Percentiles rank a stretch among this genome's conserved stretches.
Evolutionary conservation across 768 basidiomycete genomes (phyloP).

Genomic region (Tulasnella sp.): DNA sequence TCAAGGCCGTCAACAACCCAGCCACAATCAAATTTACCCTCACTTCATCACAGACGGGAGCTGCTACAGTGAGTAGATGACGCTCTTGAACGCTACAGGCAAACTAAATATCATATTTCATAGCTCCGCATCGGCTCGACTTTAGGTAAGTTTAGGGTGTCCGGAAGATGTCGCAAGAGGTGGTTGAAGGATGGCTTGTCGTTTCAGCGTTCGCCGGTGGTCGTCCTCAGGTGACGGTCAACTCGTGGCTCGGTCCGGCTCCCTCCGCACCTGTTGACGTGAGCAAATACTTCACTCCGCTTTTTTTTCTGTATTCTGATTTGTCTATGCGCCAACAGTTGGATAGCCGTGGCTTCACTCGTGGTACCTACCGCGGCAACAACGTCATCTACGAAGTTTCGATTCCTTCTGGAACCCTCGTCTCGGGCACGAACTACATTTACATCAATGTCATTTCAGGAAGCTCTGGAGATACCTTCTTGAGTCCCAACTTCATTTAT

Average conservation of each 20-base stretch:
- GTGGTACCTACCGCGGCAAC: slow-evolving; percentile 39
- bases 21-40: slow-evolving; percentile 22
- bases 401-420: slow-evolving; percentile 25
- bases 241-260: slow-evolving; percentile 32
- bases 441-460: slow-evolving; percentile 25
- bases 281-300: neutral
- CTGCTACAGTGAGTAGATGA: neutral
- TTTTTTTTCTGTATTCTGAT: too few species aligned
- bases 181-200: slow-evolving; percentile 21
- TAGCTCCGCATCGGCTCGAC: neutral
- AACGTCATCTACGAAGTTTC: neutral
- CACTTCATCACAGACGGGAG: neutral
- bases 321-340: slow-evolving; percentile 12
- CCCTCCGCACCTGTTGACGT: slow-evolving; percentile 27
- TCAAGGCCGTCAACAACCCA: slow-evolving; percentile 36
- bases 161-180: neutral
- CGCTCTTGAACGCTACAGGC: neutral
- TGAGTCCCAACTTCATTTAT: neutral
- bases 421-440: slow-evolving; percentile 36
- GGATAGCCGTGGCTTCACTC: slow-evolving; percentile 39
- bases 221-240: slow-evolving; percentile 35
- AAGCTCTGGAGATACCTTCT: neutral
- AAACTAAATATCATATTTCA: neutral
- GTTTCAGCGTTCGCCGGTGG: slow-evolving; percentile 39
- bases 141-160: neutral